Percentiles rank a stretch among this genome's conserved stretches.
These are phyloP conservation scores for Schwanniomyces occidentalis DNA, from an alignment of 805 yeast genomes.

Conservation along the genomic window DNA sequence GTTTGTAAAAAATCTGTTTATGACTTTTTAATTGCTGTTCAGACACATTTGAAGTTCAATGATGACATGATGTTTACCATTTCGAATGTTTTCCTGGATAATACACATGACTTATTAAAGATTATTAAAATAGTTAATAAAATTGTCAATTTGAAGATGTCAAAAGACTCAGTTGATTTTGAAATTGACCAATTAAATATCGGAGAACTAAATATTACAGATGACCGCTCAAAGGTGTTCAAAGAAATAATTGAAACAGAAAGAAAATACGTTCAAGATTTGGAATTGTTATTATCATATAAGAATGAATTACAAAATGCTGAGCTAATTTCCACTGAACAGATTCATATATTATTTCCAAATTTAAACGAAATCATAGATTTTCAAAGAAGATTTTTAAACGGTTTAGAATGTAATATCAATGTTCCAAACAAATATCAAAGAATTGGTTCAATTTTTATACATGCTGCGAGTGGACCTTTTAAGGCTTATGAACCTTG, in stretches of 20 bases:
- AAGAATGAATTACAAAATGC: constrained; percentile 64
- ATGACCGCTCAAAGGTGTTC: constrained; percentile 73
- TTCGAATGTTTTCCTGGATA: constrained; percentile 83
- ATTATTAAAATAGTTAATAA: constrained; percentile 71
- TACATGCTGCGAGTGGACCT: constrained; percentile 75
- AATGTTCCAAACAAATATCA: constrained; percentile 72
- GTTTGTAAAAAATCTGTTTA: constrained; percentile 87
- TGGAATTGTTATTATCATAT: constrained; percentile 71
- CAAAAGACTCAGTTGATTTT: constrained; percentile 4
- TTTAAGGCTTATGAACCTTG: constrained; percentile 91
- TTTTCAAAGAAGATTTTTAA: constrained; percentile 85
- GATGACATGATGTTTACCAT: constrained; percentile 88
- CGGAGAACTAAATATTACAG: constrained; percentile 38
- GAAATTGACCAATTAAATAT: constrained; percentile 11
- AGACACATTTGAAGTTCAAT: constrained; percentile 66
- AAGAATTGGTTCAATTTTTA: constrained; percentile 84
- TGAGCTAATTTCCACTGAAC: constrained; percentile 74
- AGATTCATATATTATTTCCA: constrained; percentile 80
- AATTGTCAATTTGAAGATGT: constrained; percentile 37
- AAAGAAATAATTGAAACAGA: constrained; percentile 87
- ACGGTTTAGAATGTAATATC: constrained; percentile 87
- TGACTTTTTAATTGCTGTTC: constrained; percentile 85
- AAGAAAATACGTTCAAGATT: constrained; percentile 87
- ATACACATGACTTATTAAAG: constrained; percentile 72
- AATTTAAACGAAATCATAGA: constrained; percentile 81